Evolutionary conservation across 2,329 filamentous ascomycete genomes (phyloP).

Genomic region (Rhexocercosporidium sp.): DNA sequence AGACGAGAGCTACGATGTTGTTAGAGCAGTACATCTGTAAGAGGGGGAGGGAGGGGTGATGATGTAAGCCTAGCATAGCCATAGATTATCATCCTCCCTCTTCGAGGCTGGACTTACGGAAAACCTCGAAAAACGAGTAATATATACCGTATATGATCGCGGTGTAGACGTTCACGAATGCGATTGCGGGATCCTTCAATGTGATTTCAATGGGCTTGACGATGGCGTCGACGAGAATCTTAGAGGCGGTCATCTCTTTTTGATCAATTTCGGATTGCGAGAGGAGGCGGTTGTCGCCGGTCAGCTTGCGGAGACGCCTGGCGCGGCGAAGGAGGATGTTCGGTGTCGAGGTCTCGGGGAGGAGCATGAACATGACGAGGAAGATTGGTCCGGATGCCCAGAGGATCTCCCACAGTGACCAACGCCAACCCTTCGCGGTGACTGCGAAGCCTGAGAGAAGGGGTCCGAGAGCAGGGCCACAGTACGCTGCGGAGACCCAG

Average conservation of each 20-base stretch:
- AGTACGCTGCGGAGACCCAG: conserved; percentile 61
- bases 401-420: conserved; percentile 67
- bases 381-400: conserved; percentile 65
- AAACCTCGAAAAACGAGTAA: conserved; percentile 70
- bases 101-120: too few relatives aligned
- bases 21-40: too few relatives aligned
- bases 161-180: conserved; percentile 67
- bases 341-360: conserved; percentile 66
- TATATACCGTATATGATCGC: conserved; percentile 67
- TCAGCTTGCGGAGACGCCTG: conserved; percentile 63
- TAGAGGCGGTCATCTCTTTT: conserved; percentile 53
- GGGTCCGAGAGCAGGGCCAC: conserved; percentile 61
- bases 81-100: too few relatives aligned
- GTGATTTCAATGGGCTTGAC: conserved; percentile 65
- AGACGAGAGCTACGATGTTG: too few relatives aligned
- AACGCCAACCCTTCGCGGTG: conserved; percentile 63
- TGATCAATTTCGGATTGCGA: conserved; percentile 70
- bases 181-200: conserved; percentile 64
- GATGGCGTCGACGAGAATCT: conserved; percentile 48
- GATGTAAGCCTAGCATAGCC: too few relatives aligned
- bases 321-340: conserved; percentile 68
- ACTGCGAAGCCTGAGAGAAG: conserved; percentile 66
- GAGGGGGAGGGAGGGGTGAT: too few relatives aligned
- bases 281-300: conserved; percentile 60
- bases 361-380: conserved; percentile 63